phyloP scores from a whole-genome alignment of 2,329 filamentous ascomycete genomes.

The Neonectria coccinea region DNA sequence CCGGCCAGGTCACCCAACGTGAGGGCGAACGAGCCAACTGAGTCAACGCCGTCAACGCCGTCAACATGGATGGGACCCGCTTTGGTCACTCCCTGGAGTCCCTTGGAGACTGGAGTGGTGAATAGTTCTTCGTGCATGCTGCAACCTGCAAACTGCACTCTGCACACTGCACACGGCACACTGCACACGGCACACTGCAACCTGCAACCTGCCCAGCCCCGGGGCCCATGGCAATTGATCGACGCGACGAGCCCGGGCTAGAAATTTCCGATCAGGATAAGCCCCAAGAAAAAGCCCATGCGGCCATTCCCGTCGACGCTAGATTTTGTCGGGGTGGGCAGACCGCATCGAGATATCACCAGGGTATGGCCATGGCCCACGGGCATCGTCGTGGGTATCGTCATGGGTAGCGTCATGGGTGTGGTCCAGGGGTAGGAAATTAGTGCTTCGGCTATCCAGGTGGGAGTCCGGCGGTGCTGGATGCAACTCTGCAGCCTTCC shows the following conservation, averaged over 20 bases:
- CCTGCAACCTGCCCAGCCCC: constrained; percentile 6
- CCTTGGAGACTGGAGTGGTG: background rate
- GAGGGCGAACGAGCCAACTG: background rate
- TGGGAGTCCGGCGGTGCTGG: constrained; percentile 12
- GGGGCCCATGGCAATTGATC: constrained; percentile 22
- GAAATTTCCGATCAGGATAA: constrained; percentile 29
- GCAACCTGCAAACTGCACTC: background rate
- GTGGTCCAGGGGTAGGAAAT: constrained; percentile 16
- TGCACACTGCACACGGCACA: no score
- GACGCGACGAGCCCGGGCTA: constrained; percentile 23
- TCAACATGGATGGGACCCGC: background rate
- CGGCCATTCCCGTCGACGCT: constrained; percentile 15
- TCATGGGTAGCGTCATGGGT: background rate
- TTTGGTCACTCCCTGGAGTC: background rate
- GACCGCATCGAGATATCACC: constrained; percentile 28
- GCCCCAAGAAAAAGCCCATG: constrained; percentile 10
- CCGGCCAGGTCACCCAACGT: constrained; percentile 3
- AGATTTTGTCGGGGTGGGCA: constrained; percentile 25
- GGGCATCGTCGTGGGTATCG: background rate
- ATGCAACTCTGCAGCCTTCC: constrained; percentile 24
- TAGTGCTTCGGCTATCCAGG: constrained; percentile 28
- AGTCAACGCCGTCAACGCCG: background rate
- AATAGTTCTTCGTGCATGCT: background rate
- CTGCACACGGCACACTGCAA: background rate
- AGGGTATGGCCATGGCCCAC: background rate